These are phyloP conservation scores for Tetramitus jugosus DNA, from an alignment of 208 protist species.

Conservation along the genomic window DNA sequence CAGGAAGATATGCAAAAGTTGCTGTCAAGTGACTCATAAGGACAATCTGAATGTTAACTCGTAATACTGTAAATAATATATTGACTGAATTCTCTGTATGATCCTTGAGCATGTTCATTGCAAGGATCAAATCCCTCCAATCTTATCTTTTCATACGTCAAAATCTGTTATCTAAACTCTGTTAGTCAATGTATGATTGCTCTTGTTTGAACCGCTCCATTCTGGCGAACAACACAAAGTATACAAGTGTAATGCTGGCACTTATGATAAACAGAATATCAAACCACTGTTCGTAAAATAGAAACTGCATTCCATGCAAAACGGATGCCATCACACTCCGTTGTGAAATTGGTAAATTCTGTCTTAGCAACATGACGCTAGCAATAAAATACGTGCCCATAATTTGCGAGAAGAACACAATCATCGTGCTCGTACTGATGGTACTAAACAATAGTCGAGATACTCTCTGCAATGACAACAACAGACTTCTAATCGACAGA, in stretches of 20 bases:
- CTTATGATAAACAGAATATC: background rate
- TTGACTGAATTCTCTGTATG: too few relatives aligned
- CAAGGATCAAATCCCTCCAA: too few relatives aligned
- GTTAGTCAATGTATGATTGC: too few relatives aligned
- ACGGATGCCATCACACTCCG: background rate
- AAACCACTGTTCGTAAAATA: background rate
- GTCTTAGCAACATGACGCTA: background rate
- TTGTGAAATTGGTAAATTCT: background rate
- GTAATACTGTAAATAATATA: too few relatives aligned
- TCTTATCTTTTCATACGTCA: too few relatives aligned
- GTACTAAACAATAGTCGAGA: background rate
- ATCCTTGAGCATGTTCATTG: too few relatives aligned
- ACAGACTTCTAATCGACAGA: background rate
- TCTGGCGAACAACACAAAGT: background rate
- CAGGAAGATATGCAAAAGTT: too few relatives aligned
- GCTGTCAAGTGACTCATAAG: too few relatives aligned
- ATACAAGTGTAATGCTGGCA: background rate
- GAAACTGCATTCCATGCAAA: background rate
- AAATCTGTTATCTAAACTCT: too few relatives aligned
- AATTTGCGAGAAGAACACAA: background rate
- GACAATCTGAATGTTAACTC: too few relatives aligned
- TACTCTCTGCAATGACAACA: background rate
- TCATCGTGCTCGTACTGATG: background rate
- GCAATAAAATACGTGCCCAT: background rate
- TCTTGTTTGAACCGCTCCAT: too few relatives aligned